Evolutionary conservation across 2,329 filamentous ascomycete genomes (phyloP).

Genomic region (Sclerotinia glacialis): DNA sequence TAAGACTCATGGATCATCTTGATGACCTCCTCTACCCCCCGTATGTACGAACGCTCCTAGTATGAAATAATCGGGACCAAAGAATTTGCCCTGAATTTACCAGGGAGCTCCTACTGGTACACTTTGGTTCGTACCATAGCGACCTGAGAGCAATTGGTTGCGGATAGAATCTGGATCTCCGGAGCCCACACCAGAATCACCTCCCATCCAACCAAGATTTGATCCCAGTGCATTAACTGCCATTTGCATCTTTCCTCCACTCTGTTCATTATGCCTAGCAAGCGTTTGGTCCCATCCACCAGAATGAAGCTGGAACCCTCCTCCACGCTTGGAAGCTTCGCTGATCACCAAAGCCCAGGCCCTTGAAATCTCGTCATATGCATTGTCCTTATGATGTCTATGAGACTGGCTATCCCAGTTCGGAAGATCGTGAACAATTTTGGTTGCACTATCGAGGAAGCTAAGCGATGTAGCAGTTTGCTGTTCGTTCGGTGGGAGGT

Average conservation of each 20-base stretch:
- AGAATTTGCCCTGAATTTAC: constrained; percentile 4
- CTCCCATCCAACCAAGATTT: constrained; percentile 76
- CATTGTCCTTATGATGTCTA: constrained; percentile 89
- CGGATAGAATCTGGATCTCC: constrained; percentile 55
- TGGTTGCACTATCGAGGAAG: constrained; percentile 86
- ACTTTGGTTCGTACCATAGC: constrained; percentile 51
- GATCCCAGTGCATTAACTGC: constrained; percentile 75
- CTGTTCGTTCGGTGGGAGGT: constrained; percentile 84
- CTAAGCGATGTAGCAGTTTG: constrained; percentile 80
- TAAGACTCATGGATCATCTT: constrained; percentile 13
- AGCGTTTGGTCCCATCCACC: constrained; percentile 91
- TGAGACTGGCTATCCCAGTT: constrained; percentile 88
- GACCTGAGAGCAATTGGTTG: constrained; percentile 60
- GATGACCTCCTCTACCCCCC: constrained; percentile 22
- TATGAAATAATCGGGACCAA: neutral
- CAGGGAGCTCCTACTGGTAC: constrained; percentile 63
- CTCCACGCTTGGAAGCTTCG: constrained; percentile 86
- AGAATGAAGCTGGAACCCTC: constrained; percentile 83
- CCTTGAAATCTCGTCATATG: constrained; percentile 92
- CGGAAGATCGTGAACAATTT: constrained; percentile 83
- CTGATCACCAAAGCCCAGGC: constrained; percentile 91
- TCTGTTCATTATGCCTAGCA: constrained; percentile 81
- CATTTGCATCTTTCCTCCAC: constrained; percentile 74
- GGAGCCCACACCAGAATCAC: constrained; percentile 29
- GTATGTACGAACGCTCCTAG: constrained; percentile 34